phyloP scores from a whole-genome alignment of 768 basidiomycete species.

The Kwoniella mangroviensis region DNA sequence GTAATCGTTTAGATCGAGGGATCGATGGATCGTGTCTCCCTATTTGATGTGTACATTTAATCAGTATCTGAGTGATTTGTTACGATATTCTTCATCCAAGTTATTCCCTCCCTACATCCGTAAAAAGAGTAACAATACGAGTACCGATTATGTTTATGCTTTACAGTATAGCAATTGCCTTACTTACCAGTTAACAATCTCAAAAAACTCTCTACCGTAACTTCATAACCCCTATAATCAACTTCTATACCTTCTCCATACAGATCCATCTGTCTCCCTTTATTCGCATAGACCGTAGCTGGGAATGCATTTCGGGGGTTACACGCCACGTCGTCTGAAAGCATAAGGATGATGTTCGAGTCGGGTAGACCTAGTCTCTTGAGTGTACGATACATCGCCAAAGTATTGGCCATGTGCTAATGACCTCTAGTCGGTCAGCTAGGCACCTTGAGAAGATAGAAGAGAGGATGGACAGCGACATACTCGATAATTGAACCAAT shows the following conservation, averaged over 20 bases:
- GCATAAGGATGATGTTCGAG: conserved; percentile 98
- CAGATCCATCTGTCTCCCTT: conserved; percentile 77
- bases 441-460: not conserved
- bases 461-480: conserved; percentile 48
- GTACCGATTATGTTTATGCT: not conserved
- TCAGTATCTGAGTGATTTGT: too few relatives aligned
- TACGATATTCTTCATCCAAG: too few relatives aligned
- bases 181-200: conserved; percentile 82
- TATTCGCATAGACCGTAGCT: conserved; percentile 88
- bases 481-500: conserved; percentile 99
- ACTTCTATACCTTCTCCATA: conserved; percentile 98
- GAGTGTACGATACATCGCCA: conserved; percentile 99
- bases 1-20: conserved; percentile 87
- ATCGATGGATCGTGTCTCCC: conserved; percentile 82
- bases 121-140: too few relatives aligned
- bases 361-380: conserved; percentile 98
- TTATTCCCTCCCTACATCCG: too few relatives aligned
- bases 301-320: conserved; percentile 90
- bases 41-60: conserved; percentile 49
- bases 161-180: not conserved
- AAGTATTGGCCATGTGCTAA: conserved; percentile 97
- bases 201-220: conserved; percentile 95
- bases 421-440: too few relatives aligned
- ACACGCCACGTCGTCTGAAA: conserved; percentile 94
- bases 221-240: conserved; percentile 97